phyloP scores from a whole-genome alignment of 192 early-diverging fungal genomes.

The Paraglomus occultum region DNA sequence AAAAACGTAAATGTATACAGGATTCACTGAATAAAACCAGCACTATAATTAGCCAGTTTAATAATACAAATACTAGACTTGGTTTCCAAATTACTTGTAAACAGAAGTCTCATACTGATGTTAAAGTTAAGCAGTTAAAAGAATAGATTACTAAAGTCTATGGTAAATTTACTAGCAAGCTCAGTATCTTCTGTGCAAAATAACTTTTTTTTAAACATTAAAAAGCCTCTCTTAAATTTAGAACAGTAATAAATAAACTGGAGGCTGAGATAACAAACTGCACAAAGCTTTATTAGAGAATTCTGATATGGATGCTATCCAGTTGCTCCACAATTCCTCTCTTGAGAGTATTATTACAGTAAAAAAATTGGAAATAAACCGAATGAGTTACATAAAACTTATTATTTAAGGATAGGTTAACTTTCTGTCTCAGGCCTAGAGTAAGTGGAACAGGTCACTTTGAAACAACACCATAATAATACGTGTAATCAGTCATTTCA shows the following conservation, averaged over 20 bases:
- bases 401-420: slow-evolving; percentile 17
- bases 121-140: background rate
- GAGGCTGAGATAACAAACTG: background rate
- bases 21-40: too few relatives aligned
- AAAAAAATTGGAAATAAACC: slow-evolving; percentile 4
- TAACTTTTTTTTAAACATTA: background rate
- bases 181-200: background rate
- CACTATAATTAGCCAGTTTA: background rate
- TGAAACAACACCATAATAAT: slow-evolving; percentile 8
- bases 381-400: slow-evolving; percentile 5
- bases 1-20: too few relatives aligned
- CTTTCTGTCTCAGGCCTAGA: slow-evolving; percentile 5
- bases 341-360: slow-evolving; percentile 9
- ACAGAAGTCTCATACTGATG: background rate
- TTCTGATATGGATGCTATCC: background rate
- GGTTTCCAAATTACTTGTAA: background rate
- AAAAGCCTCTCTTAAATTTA: background rate
- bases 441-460: slow-evolving; percentile 8
- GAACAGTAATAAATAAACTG: slow-evolving; percentile 16
- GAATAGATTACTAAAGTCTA: background rate
- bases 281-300: slow-evolving; percentile 15
- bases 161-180: background rate
- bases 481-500: background rate
- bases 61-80: background rate
- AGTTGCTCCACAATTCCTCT: background rate